A percentile compares a stretch with the other conserved stretches of the same genome.
phyloP scores from a whole-genome alignment of 2,329 filamentous ascomycete genomes.

The Neonectria faginata region DNA sequence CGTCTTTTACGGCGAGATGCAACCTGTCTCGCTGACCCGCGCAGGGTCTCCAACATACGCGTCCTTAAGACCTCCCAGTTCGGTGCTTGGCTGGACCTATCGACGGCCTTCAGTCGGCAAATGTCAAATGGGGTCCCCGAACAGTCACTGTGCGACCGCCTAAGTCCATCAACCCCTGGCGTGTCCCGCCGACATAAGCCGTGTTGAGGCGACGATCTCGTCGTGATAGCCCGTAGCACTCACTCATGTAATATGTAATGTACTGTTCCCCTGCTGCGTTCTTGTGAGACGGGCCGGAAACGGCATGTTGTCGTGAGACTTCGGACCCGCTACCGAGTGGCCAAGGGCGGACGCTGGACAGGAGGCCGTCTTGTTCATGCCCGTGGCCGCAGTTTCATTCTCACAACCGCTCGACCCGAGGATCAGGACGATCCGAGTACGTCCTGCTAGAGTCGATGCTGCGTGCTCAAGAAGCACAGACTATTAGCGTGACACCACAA shows the following conservation, averaged over 20 bases:
- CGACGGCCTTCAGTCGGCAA: constrained; percentile 3
- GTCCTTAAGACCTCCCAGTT: constrained; percentile 7
- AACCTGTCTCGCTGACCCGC: constrained; percentile 42
- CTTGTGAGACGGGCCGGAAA: neutral
- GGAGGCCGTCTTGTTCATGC: constrained; percentile 23
- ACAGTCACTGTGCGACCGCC: constrained; percentile 17
- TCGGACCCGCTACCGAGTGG: constrained; percentile 26
- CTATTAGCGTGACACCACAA: neutral
- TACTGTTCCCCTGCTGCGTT: neutral
- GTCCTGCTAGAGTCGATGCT: constrained; percentile 7
- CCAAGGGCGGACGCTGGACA: neutral
- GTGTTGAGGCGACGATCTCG: constrained; percentile 1
- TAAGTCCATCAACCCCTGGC: constrained; percentile 23
- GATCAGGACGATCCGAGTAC: constrained; percentile 6
- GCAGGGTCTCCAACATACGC: constrained; percentile 49
- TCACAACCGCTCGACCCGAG: constrained; percentile 2
- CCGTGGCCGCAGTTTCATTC: constrained; percentile 17
- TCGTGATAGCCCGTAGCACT: constrained; percentile 21
- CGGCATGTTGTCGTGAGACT: neutral
- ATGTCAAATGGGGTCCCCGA: constrained; percentile 5
- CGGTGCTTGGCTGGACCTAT: neutral
- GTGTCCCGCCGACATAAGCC: neutral
- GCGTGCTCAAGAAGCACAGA: constrained; percentile 1
- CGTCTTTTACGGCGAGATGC: constrained; percentile 36
- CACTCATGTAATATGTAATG: neutral